A percentile compares a stretch with the other conserved stretches of the same genome.
Evolutionary conservation across 2,329 filamentous ascomycete species (phyloP).

Genomic region (Pyrenochaeta sp.): DNA sequence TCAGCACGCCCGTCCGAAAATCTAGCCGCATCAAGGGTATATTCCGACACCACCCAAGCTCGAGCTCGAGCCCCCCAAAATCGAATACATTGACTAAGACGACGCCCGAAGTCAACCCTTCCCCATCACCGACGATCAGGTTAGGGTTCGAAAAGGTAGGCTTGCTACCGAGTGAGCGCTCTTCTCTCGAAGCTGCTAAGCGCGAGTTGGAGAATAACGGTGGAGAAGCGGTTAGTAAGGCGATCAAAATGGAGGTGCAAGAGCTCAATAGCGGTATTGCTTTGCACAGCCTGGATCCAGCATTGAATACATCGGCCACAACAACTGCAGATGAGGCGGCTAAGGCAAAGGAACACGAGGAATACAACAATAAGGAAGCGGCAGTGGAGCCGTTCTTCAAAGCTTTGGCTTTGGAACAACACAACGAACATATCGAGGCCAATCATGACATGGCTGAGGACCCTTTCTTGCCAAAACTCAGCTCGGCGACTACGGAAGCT

Average conservation of each 20-base stretch:
- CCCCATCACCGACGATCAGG: conserved; percentile 7
- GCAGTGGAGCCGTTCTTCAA: not conserved
- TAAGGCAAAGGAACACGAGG: not conserved
- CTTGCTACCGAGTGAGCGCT: conserved; percentile 15
- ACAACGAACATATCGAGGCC: not conserved
- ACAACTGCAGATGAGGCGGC: not conserved
- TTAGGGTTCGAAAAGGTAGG: conserved; percentile 15
- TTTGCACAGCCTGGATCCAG: not conserved
- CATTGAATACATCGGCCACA: not conserved
- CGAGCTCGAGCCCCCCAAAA: not conserved
- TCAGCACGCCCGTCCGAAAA: conserved; percentile 10
- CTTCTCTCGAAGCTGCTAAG: not conserved
- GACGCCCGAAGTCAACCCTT: not conserved
- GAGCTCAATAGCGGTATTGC: not conserved
- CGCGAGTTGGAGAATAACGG: conserved; percentile 1
- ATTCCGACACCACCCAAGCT: conserved; percentile 10
- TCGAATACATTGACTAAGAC: not conserved
- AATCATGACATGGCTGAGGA: not conserved
- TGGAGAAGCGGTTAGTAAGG: not conserved
- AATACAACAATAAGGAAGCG: not conserved
- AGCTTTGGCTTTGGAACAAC: not conserved
- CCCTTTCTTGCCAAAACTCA: not conserved
- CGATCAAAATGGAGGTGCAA: not conserved
- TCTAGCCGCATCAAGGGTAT: conserved; percentile 16
- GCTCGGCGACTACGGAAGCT: not conserved